Conservation (phyloP, 106 monocot genomes). For the Acorus gramineus region DNA sequence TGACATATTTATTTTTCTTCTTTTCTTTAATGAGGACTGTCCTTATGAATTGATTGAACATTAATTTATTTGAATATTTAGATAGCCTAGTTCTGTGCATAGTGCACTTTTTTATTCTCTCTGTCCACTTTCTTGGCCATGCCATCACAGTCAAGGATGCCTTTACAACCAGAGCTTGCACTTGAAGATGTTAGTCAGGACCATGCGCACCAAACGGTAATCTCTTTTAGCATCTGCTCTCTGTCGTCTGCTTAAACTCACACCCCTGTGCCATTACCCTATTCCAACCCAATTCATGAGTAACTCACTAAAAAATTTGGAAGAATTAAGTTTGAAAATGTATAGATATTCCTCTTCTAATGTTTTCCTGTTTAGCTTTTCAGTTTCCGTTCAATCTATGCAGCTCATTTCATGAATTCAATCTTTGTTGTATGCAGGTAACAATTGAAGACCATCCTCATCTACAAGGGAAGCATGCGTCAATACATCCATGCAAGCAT, state of each 20-base stretch:
- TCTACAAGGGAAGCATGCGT: constrained; percentile 94
- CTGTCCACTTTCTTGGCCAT: not conserved
- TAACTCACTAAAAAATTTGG: no score
- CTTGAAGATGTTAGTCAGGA: constrained; percentile 99
- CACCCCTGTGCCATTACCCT: no score
- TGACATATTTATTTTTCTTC: no score
- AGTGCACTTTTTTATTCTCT: not conserved
- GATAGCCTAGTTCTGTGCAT: no score
- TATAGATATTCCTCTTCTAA: not conserved
- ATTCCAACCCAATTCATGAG: no score
- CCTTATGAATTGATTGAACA: no score
- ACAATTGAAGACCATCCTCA: constrained; percentile 99
- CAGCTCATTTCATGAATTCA: not conserved
- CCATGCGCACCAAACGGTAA: constrained; percentile 95
- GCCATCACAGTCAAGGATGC: constrained; percentile 65
- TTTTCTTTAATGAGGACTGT: no score
- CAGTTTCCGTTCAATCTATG: not conserved
- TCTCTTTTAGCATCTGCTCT: not conserved
- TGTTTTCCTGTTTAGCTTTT: not conserved
- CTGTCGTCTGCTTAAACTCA: no score
- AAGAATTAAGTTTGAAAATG: no score
- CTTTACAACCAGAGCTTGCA: constrained; percentile 79
- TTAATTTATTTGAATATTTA: no score
- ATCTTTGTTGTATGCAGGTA: constrained; percentile 40
- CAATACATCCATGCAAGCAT: constrained; percentile 93